Percentiles rank a stretch among this genome's conserved stretches.
These are phyloP conservation scores for Casuarina equisetifolia DNA, from an alignment of 306 rosid genomes.

Conservation along the genomic window DNA sequence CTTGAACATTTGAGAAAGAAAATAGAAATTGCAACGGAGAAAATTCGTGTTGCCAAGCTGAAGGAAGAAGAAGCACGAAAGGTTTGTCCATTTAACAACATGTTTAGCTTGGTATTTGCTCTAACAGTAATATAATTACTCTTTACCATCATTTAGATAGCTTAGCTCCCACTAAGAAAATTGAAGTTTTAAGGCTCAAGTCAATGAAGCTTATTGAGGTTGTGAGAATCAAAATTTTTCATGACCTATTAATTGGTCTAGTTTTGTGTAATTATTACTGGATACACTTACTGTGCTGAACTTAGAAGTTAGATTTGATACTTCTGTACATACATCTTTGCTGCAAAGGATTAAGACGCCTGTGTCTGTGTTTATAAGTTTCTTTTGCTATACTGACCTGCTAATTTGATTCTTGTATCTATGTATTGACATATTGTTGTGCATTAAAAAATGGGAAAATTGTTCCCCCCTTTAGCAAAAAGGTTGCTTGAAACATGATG, in stretches of 20 bases:
- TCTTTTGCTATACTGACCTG: conserved; percentile 1
- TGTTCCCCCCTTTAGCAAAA: background rate
- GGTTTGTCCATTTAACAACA: conserved; percentile 41
- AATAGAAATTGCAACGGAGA: conserved; percentile 77
- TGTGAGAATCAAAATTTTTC: background rate
- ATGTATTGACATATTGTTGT: background rate
- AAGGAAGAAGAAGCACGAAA: conserved; percentile 77
- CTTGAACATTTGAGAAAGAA: conserved; percentile 90
- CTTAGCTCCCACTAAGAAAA: background rate
- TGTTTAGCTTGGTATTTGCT: conserved; percentile 11
- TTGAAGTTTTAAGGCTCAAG: background rate
- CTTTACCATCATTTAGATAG: background rate
- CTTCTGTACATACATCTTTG: background rate
- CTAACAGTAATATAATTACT: background rate
- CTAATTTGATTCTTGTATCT: background rate
- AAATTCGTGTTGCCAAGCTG: conserved; percentile 67
- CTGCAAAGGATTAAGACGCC: conserved; percentile 6
- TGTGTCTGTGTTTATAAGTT: background rate
- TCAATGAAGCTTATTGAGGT: background rate
- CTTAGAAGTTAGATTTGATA: background rate
- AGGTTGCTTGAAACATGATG: background rate
- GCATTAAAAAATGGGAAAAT: background rate
- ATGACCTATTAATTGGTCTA: background rate
- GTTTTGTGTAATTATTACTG: background rate
- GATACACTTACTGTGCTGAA: background rate